A percentile compares a stretch with the other conserved stretches of the same genome.
Conservation (phyloP, 2,329 filamentous ascomycete species). For the Metarhizium sp. region DNA sequence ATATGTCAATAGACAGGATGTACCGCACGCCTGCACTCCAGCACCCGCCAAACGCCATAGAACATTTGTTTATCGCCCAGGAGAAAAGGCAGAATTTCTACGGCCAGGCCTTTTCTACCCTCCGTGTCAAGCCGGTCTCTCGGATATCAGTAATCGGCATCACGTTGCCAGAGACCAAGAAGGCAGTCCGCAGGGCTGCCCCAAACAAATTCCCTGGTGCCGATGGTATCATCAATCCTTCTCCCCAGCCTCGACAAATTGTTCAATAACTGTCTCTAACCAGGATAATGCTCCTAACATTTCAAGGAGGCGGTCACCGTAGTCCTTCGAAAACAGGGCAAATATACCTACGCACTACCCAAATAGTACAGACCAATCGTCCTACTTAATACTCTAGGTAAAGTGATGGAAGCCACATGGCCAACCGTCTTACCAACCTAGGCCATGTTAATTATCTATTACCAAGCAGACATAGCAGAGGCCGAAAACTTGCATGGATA, state of each 20-base stretch:
- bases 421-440: slow-evolving; percentile 5
- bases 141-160: too few relatives aligned
- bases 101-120: too few relatives aligned
- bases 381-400: slow-evolving; percentile 6
- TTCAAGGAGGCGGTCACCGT: slow-evolving; percentile 10
- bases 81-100: too few relatives aligned
- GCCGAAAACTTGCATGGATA: too few relatives aligned
- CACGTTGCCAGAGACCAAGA: background rate
- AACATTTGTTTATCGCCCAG: too few relatives aligned
- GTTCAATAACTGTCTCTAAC: slow-evolving; percentile 11
- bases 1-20: too few relatives aligned
- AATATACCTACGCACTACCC: slow-evolving; percentile 10
- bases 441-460: too few relatives aligned
- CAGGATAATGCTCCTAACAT: slow-evolving; percentile 10
- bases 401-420: slow-evolving; percentile 7
- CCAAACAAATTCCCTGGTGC: slow-evolving; percentile 11
- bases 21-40: too few relatives aligned
- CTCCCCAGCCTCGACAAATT: slow-evolving; percentile 7
- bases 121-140: too few relatives aligned
- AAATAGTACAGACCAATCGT: slow-evolving; percentile 13
- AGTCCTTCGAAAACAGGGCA: slow-evolving; percentile 10
- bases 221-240: slow-evolving; percentile 11
- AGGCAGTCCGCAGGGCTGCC: slow-evolving; percentile 9
- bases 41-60: too few relatives aligned
- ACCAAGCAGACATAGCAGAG: too few relatives aligned